Conservation (phyloP, 176 grass and related monocot species). For the Poa annua region DNA sequence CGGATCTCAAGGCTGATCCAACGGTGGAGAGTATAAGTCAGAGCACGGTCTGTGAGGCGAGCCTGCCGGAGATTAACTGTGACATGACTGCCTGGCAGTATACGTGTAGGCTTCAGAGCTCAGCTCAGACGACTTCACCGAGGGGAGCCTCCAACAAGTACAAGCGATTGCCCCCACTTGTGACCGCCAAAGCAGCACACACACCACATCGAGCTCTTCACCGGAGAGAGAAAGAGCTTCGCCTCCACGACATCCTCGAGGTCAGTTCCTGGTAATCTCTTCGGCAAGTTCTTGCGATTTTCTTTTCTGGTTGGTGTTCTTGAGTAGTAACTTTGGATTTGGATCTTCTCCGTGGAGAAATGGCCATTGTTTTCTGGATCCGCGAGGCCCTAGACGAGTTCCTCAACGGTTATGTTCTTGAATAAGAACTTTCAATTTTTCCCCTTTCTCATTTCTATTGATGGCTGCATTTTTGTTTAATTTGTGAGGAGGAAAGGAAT, state of each 20-base stretch:
- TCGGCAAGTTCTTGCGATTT: neutral
- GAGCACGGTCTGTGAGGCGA: neutral
- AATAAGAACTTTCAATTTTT: neutral
- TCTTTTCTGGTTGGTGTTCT: neutral
- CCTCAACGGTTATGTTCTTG: neutral
- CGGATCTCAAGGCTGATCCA: constrained; percentile 29
- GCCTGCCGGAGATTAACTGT: neutral
- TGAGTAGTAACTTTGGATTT: neutral
- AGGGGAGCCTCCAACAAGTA: neutral
- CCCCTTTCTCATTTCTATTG: neutral
- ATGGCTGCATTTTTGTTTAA: neutral
- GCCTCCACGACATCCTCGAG: constrained; percentile 31
- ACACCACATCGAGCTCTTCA: neutral
- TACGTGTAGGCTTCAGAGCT: neutral
- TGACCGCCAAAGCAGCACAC: neutral
- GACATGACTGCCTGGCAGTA: constrained; percentile 20
- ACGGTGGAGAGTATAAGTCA: neutral
- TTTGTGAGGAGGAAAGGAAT: neutral
- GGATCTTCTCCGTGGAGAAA: neutral
- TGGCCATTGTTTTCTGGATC: neutral
- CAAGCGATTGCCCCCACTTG: neutral
- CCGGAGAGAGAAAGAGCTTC: neutral
- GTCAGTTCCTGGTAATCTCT: neutral
- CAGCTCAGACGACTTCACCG: constrained; percentile 9
- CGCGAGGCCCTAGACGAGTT: neutral